Conservation (phyloP, 305 asterid genomes). For the Fraxinus albicans region DNA sequence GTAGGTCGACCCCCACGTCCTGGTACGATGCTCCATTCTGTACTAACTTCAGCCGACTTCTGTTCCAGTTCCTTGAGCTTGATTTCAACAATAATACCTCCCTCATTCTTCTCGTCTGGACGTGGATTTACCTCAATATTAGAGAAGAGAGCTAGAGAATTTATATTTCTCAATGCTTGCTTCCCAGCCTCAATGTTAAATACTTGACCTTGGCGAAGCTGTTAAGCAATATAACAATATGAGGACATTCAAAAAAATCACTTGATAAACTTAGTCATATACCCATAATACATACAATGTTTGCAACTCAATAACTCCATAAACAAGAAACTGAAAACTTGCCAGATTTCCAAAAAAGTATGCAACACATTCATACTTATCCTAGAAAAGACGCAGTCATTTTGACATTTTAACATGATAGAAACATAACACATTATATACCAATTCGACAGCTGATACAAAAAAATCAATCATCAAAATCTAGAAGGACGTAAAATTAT, state of each 20-base stretch:
- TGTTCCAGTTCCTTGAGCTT: constrained; percentile 96
- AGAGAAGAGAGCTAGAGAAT: constrained; percentile 83
- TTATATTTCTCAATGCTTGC: constrained; percentile 89
- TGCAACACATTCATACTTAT: background rate
- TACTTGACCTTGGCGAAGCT: constrained; percentile 89
- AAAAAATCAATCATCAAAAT: background rate
- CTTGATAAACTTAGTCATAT: background rate
- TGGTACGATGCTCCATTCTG: constrained; percentile 98
- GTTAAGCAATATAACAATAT: constrained; percentile 29
- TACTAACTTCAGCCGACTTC: constrained; percentile 97
- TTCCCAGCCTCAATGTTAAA: constrained; percentile 94
- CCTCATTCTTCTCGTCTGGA: constrained; percentile 94
- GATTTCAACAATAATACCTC: constrained; percentile 95
- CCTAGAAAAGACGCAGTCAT: background rate
- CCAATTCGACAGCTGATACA: background rate
- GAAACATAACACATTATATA: background rate
- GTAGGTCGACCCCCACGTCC: constrained; percentile 98
- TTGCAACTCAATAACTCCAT: background rate
- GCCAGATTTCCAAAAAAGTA: constrained; percentile 1
- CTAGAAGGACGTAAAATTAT: background rate
- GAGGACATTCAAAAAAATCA: background rate
- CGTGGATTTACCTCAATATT: constrained; percentile 98
- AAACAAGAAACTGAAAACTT: constrained; percentile 1
- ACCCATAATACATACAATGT: background rate
- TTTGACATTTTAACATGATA: background rate